These are phyloP conservation scores for Epichloe amarillans DNA, from an alignment of 2,329 filamentous ascomycete genomes.

Conservation along the genomic window DNA sequence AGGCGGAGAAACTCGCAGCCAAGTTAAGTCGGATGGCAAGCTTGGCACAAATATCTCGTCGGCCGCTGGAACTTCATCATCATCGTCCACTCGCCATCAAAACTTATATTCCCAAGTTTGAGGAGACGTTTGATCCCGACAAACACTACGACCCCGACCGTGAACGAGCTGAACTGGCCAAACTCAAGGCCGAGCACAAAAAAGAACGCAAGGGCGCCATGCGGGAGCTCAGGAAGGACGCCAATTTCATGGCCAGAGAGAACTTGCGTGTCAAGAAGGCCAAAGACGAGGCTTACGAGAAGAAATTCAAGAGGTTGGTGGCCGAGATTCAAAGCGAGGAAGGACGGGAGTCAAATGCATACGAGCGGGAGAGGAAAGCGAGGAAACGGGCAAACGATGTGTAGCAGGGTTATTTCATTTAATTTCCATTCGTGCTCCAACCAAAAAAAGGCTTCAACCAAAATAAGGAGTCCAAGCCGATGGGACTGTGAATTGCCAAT, in stretches of 20 bases:
- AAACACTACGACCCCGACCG: conserved; percentile 96
- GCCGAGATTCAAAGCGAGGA: conserved; percentile 95
- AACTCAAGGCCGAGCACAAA: conserved; percentile 84
- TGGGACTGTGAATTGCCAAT: background rate
- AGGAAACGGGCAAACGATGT: conserved; percentile 51
- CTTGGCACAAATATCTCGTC: conserved; percentile 51
- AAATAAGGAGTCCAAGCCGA: no score
- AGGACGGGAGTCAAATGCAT: conserved; percentile 71
- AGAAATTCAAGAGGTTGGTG: conserved; percentile 84
- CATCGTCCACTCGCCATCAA: conserved; percentile 84
- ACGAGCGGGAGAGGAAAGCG: conserved; percentile 72
- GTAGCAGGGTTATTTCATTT: conserved; percentile 9
- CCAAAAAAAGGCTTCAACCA: no score
- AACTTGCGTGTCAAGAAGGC: conserved; percentile 86
- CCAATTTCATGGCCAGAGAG: conserved; percentile 84
- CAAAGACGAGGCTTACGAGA: conserved; percentile 85
- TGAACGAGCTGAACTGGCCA: conserved; percentile 72
- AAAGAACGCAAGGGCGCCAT: conserved; percentile 89
- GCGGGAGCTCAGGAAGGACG: conserved; percentile 88
- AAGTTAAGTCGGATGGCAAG: conserved; percentile 42
- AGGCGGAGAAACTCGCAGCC: conserved; percentile 26
- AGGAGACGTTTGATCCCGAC: conserved; percentile 85
- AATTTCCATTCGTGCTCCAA: background rate
- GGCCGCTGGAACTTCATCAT: conserved; percentile 76
- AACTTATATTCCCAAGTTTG: conserved; percentile 82